Evolutionary conservation across 495 filamentous ascomycete genomes (phyloP), one percentile per base, ranked within the genome.

Genomic region (Geoglossum glabrum): DNA sequence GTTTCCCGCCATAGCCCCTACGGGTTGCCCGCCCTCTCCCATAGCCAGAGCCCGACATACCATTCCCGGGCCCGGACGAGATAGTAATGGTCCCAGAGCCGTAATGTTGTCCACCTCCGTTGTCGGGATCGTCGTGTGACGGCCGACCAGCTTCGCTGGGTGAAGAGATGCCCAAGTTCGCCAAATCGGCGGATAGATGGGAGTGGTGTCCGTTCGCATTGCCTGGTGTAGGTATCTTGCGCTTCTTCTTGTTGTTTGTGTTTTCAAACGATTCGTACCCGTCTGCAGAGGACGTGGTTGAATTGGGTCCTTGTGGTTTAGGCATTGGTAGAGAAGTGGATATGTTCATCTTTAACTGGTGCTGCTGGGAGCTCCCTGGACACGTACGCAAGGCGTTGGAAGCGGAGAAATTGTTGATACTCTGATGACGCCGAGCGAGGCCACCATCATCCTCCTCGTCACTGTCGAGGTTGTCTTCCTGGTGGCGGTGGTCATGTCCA

Each of bases 201-300:
- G 73, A 78, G 60, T 81, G 79, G 57, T 87, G 82, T 51, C 72
- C 72, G 13, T 77, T 79, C 4, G 78, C 71, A 55, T 79, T 82
- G 3, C 82, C 85, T n/a, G 86, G 83, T 0, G 85, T 86, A 4
- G 93, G 93, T 30, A 97, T 96, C 70, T 99, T 99, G 59, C 93
- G 79, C 69, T 99, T 98, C 73, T 97, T 98, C 70, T 99, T 99
- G 67, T 99, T 97, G 66, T 95, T 97, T 55, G 87, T 95, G 63
- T 99, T 97, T 67, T 99, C 92, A 64, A 95, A 93, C 19, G 86
- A 90, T 66, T 97, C 93, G 67, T 97, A 96, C 30, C 92, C 88
- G 67, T 97, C 93, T 5, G 77, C 79, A 8, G 74, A 64, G 27
- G 69, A 67, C 30, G 67, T 62, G 38, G 69, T 63, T 25, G 71